These are phyloP conservation scores for Candida germanica DNA, from an alignment of 805 yeast genomes.

Conservation along the genomic window DNA sequence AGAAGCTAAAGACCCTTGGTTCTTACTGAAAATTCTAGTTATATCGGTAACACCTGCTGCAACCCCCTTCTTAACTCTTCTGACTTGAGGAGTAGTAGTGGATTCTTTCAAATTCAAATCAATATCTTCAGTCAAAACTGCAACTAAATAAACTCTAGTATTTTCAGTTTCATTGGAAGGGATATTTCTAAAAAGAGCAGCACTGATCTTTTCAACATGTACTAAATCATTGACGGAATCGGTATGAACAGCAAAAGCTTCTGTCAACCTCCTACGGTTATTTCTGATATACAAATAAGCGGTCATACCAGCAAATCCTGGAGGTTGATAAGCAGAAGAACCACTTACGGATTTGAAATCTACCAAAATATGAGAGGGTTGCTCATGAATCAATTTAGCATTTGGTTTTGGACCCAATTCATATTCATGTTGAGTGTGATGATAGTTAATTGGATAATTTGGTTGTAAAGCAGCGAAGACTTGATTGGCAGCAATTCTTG, in stretches of 20 bases:
- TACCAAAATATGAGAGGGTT: slow-evolving; percentile 67
- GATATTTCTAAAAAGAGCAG: slow-evolving; percentile 75
- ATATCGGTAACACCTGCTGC: slow-evolving; percentile 89
- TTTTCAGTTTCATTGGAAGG: slow-evolving; percentile 64
- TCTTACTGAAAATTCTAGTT: slow-evolving; percentile 68
- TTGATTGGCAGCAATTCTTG: slow-evolving; percentile 64
- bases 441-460: slow-evolving; percentile 57
- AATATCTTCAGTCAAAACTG: slow-evolving; percentile 68
- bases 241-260: slow-evolving; percentile 72
- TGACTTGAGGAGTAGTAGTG: slow-evolving; percentile 26
- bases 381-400: slow-evolving; percentile 45
- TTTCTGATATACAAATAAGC: slow-evolving; percentile 73
- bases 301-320: slow-evolving; percentile 66
- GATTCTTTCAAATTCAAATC: slow-evolving; percentile 37
- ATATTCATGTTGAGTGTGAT: slow-evolving; percentile 22
- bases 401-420: slow-evolving; percentile 46
- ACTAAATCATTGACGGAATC: slow-evolving; percentile 54
- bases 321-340: slow-evolving; percentile 57
- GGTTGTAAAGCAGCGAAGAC: slow-evolving; percentile 69
- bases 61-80: slow-evolving; percentile 65
- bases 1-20: slow-evolving; percentile 54
- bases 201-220: slow-evolving; percentile 63
- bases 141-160: slow-evolving; percentile 71
- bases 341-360: slow-evolving; percentile 70
- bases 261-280: slow-evolving; percentile 62